Evolutionary conservation across 306 rosid species (phyloP).

Genomic region (Canavalia gladiata): DNA sequence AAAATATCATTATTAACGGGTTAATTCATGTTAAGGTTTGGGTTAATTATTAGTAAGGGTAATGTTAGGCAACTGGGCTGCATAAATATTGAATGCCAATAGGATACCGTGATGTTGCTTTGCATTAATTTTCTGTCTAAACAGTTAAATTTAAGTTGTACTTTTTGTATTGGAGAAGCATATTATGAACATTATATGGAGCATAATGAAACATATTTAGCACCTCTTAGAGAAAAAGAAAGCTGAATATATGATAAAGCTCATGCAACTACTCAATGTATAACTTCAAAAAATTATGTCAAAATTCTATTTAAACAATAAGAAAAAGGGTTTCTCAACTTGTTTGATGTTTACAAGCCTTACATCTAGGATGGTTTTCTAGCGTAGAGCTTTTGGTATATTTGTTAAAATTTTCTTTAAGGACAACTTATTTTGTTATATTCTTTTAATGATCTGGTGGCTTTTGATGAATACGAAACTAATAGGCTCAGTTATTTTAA

Average conservation of each 20-base stretch:
- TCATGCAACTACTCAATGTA: constrained; percentile 13
- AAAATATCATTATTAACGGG: too few relatives aligned
- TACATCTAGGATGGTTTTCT: background rate
- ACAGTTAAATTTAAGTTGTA: constrained; percentile 17
- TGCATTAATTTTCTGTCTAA: constrained; percentile 28
- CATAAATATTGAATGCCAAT: too few relatives aligned
- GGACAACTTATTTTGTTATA: constrained; percentile 14
- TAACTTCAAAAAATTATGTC: background rate
- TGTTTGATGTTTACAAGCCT: background rate
- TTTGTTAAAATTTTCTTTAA: background rate
- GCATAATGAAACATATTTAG: constrained; percentile 4
- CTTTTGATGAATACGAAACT: background rate
- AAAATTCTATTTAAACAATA: background rate
- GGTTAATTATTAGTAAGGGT: too few relatives aligned
- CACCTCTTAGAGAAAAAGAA: background rate
- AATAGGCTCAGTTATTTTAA: constrained; percentile 30
- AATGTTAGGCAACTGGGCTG: too few relatives aligned
- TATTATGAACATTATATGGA: constrained; percentile 23
- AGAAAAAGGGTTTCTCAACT: background rate
- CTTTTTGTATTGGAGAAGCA: background rate
- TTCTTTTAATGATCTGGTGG: constrained; percentile 16
- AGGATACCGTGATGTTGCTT: constrained; percentile 15
- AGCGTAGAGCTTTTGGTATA: background rate
- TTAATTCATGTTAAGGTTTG: too few relatives aligned
- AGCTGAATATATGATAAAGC: constrained; percentile 11